Base-by-base conservation (phyloP, 23 red algal genomes). In the Gracilaria caudata region DNA sequence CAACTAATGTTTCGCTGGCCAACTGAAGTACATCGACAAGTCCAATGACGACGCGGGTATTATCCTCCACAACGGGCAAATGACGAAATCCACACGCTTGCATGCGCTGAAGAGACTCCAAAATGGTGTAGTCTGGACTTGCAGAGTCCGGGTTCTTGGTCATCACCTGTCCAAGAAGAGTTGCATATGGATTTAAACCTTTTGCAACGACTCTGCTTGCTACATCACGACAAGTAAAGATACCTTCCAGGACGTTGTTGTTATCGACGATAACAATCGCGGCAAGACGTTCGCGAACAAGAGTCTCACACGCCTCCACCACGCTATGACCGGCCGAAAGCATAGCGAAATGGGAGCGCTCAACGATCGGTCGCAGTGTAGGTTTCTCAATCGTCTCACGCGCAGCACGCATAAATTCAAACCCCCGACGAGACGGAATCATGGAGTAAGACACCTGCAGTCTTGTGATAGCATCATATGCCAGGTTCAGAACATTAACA, bases 71-170 rank as follows among this genome's bases (percentile, higher is more conserved):
- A 32, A 93, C 80, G 3, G 90, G 90, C 40, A 93, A 68, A 70
- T 93, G 90, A 51, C 90, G 80, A 68, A 79, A 93, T 23, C 90
- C 90, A 28, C 82, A 86, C 1, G 90, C 90, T 40, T 93, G 90
- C 90, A 93, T 93, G 7, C 90, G 77, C 75, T 86, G 72, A 20
- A 93, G 72, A 59, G 68, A 79, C 41, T 93, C 81, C 63, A 93
- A 73, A 57, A 93, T 38, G 29, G 81, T 86, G 63, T 77, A 85
- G 36, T 86, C 90, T 25, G 82, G 70, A 51, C 59, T 37, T 35
- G 90, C 90, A 0, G 51, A 85, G 41, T 93, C 80, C 3, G 90
- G 90, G 38, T 86, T 79, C 17, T 73, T 56, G 19, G 90, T 93
- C 90, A 86, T 86, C 24, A 93, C 80, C 30, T 85, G 79, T 5